Conservation (phyloP, 345 rosid genomes). For the Gossypium australe region DNA sequence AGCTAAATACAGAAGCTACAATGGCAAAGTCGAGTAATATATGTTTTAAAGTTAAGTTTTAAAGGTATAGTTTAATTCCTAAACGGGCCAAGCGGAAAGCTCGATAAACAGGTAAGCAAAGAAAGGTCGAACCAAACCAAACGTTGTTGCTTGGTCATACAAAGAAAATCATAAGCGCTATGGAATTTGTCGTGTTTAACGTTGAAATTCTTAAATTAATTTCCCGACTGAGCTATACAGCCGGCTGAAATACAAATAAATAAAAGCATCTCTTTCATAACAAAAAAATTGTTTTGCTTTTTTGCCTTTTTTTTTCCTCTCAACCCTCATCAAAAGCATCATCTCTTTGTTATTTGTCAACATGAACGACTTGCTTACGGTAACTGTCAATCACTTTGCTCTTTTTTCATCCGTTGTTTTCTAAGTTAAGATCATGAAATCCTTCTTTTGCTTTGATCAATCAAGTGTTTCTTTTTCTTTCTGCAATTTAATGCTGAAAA, state of each 20-base stretch:
- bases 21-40: background rate
- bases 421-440: background rate
- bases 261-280: background rate
- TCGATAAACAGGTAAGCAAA: background rate
- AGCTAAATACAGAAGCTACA: background rate
- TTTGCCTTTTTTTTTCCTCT: background rate
- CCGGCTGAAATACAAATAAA: background rate
- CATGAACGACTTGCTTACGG: slow-evolving; percentile 50
- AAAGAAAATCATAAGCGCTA: background rate
- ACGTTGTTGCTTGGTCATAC: background rate
- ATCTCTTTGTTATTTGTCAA: slow-evolving; percentile 5
- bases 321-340: background rate
- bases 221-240: background rate
- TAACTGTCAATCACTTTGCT: slow-evolving; percentile 1
- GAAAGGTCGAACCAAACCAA: background rate
- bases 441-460: background rate
- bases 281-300: background rate
- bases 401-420: background rate
- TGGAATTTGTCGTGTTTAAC: background rate
- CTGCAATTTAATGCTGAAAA: background rate
- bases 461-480: background rate
- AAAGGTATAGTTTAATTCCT: background rate
- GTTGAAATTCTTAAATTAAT: background rate
- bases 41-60: background rate
- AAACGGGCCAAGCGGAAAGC: background rate